These are phyloP conservation scores for Lentinus polychrous DNA, from an alignment of 1,284 basidiomycete species.

Conservation along the genomic window DNA sequence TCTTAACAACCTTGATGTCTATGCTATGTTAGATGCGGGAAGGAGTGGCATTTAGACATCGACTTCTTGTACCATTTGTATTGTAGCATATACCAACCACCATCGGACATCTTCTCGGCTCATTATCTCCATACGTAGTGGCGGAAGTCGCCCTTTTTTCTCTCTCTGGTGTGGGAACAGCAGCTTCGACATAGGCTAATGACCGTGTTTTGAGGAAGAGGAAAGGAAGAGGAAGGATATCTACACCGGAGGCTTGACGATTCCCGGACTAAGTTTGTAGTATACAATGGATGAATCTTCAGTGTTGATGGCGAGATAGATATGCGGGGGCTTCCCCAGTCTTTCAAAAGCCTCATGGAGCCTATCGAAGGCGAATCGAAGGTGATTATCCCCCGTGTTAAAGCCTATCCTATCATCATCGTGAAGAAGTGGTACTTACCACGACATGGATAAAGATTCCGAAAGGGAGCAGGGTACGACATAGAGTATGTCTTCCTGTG, in stretches of 20 bases:
- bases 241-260: constrained; percentile 63
- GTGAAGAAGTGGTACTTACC: constrained; percentile 20
- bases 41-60: background rate
- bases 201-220: too few relatives aligned
- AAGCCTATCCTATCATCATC: background rate
- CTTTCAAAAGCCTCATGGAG: constrained; percentile 47
- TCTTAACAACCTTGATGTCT: background rate
- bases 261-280: constrained; percentile 70
- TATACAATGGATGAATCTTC: constrained; percentile 78
- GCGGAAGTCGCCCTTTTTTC: too few relatives aligned
- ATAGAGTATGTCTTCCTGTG: constrained; percentile 33
- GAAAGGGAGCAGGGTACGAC: constrained; percentile 65
- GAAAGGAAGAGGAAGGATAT: background rate
- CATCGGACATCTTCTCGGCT: background rate
- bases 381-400: background rate
- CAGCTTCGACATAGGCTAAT: too few relatives aligned
- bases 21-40: background rate
- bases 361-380: constrained; percentile 30
- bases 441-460: constrained; percentile 54
- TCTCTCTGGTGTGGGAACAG: too few relatives aligned
- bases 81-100: background rate
- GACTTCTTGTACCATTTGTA: background rate
- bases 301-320: constrained; percentile 65
- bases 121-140: too few relatives aligned
- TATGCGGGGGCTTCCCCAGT: constrained; percentile 38